Evolutionary conservation across 768 basidiomycete species (phyloP).

Genomic region (Auricularia sp.): DNA sequence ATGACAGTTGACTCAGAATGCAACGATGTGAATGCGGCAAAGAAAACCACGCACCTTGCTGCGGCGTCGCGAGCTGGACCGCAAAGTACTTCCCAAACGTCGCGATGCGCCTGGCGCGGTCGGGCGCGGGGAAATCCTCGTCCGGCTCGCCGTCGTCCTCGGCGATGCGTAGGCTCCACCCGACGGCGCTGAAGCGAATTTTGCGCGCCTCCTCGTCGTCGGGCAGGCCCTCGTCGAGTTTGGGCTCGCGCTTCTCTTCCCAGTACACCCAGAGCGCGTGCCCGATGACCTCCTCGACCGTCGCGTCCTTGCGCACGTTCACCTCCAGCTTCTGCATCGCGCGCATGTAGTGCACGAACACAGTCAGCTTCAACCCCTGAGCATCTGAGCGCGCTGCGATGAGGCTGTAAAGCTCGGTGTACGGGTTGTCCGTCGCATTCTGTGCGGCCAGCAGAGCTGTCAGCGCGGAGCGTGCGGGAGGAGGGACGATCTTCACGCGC

Average conservation of each 20-base stretch:
- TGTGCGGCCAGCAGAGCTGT: slow-evolving; percentile 66
- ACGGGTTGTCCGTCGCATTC: slow-evolving; percentile 66
- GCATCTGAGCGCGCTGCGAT: slow-evolving; percentile 64
- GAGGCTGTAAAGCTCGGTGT: slow-evolving; percentile 75
- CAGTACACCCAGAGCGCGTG: slow-evolving; percentile 88
- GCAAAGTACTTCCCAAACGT: background rate
- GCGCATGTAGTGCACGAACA: slow-evolving; percentile 78
- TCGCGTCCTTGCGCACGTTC: slow-evolving; percentile 76
- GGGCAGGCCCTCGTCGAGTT: slow-evolving; percentile 55
- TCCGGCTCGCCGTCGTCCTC: slow-evolving; percentile 98
- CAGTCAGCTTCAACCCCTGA: slow-evolving; percentile 49
- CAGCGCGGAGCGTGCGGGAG: slow-evolving; percentile 42
- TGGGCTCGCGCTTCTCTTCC: slow-evolving; percentile 77
- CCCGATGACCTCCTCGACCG: slow-evolving; percentile 92
- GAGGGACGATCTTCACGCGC: background rate
- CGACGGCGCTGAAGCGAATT: slow-evolving; percentile 57
- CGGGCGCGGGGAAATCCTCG: slow-evolving; percentile 96
- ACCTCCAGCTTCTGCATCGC: slow-evolving; percentile 54
- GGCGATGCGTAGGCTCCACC: slow-evolving; percentile 88
- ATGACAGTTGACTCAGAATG: background rate
- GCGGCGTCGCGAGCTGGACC: slow-evolving; percentile 13
- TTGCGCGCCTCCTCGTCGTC: slow-evolving; percentile 54
- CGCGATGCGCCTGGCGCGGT: slow-evolving; percentile 37
- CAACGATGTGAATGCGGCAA: background rate
- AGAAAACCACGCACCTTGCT: slow-evolving; percentile 46